phyloP scores from a whole-genome alignment of 345 rosid species.

The Rhizophora mangle region DNA sequence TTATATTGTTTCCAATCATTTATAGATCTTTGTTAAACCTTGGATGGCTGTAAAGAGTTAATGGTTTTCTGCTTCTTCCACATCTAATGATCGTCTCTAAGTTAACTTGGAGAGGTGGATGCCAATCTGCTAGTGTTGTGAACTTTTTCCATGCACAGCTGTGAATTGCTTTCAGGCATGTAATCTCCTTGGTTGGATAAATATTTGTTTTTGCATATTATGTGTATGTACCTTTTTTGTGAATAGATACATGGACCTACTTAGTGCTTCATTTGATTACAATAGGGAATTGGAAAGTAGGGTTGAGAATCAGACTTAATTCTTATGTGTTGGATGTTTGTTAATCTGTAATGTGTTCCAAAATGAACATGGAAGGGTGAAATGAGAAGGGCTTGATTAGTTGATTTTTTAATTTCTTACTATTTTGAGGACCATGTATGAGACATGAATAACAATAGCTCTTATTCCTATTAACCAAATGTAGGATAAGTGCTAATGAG shows the following conservation, averaged over 20 bases:
- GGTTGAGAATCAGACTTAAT: background rate
- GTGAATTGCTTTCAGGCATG: background rate
- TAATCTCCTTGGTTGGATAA: constrained; percentile 9
- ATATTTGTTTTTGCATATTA: too few relatives aligned
- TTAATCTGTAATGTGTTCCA: background rate
- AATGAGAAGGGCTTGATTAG: background rate
- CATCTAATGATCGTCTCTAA: background rate
- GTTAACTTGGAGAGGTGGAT: background rate
- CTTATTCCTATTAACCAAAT: background rate
- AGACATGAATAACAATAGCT: background rate
- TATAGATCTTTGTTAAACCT: constrained; percentile 1
- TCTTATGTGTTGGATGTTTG: background rate
- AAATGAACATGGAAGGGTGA: background rate
- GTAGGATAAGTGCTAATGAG: background rate
- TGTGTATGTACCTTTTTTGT: too few relatives aligned
- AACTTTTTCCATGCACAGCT: background rate
- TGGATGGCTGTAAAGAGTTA: constrained; percentile 8
- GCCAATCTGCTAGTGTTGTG: constrained; percentile 5
- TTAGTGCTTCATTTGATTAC: too few relatives aligned
- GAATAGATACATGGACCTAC: too few relatives aligned
- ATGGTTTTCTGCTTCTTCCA: background rate
- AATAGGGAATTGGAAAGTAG: too few relatives aligned
- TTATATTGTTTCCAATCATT: background rate
- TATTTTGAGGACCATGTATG: background rate
- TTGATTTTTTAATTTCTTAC: background rate